Evolutionary conservation across 805 yeast genomes (phyloP).

Genomic region (Nakazawaea wyomingensis): DNA sequence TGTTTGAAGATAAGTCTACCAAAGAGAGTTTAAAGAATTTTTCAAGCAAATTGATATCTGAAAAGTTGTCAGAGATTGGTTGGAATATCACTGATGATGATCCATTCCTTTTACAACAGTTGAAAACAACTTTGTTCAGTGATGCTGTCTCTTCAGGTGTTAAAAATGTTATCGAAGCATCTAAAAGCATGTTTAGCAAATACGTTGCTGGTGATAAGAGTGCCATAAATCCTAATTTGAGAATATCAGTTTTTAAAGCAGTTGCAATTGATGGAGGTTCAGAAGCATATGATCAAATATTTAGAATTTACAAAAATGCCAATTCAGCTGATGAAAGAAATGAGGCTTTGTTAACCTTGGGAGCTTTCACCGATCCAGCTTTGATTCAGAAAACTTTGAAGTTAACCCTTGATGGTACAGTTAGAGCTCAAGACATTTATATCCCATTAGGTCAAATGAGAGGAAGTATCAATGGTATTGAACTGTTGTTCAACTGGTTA

Average conservation of each 20-base stretch:
- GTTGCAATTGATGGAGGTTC: conserved; percentile 36
- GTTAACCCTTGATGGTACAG: conserved; percentile 65
- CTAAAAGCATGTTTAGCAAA: conserved; percentile 28
- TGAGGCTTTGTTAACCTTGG: conserved; percentile 10
- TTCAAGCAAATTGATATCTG: conserved; percentile 56
- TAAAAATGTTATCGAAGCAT: conserved; percentile 27
- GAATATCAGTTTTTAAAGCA: conserved; percentile 37
- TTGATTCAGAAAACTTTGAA: conserved; percentile 9
- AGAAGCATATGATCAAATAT: conserved; percentile 50
- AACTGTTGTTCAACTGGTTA: conserved; percentile 71
- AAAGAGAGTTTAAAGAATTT: conserved; percentile 42
- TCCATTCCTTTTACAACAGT: conserved; percentile 40
- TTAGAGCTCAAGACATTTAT: conserved; percentile 41
- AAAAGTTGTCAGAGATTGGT: conserved; percentile 41
- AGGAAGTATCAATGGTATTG: conserved; percentile 57
- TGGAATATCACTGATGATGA: conserved; percentile 55
- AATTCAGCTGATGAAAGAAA: conserved; percentile 56
- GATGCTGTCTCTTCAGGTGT: conserved; percentile 31
- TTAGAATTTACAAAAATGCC: conserved; percentile 55
- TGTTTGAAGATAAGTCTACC: conserved; percentile 50
- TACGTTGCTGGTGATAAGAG: conserved; percentile 38
- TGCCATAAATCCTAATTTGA: conserved; percentile 46
- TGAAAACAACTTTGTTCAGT: conserved; percentile 32
- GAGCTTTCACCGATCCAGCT: conserved; percentile 8
- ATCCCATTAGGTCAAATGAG: conserved; percentile 75